Evolutionary conservation across 345 rosid species (phyloP).

Genomic region (Garcia nutans): DNA sequence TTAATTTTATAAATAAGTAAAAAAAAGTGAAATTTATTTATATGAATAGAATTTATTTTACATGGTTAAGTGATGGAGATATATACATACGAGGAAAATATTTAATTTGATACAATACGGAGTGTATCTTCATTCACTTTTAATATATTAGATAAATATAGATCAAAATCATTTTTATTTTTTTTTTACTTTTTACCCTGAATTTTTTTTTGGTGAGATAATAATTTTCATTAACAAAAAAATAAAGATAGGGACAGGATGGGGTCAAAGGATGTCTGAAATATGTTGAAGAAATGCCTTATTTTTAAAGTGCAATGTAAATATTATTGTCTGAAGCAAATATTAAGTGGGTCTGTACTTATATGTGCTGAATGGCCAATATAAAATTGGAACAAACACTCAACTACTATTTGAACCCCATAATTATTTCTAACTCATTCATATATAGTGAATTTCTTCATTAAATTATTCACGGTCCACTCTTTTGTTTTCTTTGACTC

Average conservation of each 20-base stretch:
- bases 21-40: too few species aligned
- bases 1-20: too few species aligned
- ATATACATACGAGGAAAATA: too few species aligned
- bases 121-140: too few species aligned
- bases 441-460: not conserved
- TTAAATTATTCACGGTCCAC: slow-evolving; percentile 5
- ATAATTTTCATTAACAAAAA: too few species aligned
- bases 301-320: not conserved
- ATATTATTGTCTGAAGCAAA: slow-evolving; percentile 8
- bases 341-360: slow-evolving; percentile 18
- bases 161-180: too few species aligned
- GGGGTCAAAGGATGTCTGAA: slow-evolving; percentile 15
- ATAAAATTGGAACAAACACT: not conserved
- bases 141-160: too few species aligned
- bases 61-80: too few species aligned
- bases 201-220: too few species aligned
- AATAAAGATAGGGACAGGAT: slow-evolving; percentile 9
- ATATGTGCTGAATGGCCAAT: not conserved
- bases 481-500: not conserved
- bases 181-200: too few species aligned
- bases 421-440: slow-evolving; percentile 24
- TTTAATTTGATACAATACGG: too few species aligned
- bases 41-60: too few species aligned
- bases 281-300: not conserved
- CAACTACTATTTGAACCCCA: not conserved